Evolutionary conservation across 805 yeast species (phyloP), one percentile per base, ranked within the genome.

Genomic region (Lipomyces starkeyi): DNA sequence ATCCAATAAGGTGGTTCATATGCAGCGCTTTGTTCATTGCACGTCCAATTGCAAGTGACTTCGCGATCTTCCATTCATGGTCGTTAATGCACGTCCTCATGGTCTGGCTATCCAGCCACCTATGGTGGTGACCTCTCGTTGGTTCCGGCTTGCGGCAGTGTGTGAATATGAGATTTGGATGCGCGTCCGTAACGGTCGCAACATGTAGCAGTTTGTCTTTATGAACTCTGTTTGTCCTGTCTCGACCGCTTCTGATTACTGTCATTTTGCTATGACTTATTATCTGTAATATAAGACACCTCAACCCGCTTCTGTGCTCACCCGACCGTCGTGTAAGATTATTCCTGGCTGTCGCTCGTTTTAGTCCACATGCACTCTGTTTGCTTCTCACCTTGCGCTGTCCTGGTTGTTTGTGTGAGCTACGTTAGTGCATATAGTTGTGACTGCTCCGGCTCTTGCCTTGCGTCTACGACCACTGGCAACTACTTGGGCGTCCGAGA

Each of bases 381-480:
- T 53, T 62, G 59, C 17, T 53, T 47, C 34, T 49, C 35, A 54
- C 17, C 32, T 29, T 20, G 17, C 43, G 13, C 13, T 29, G 59
- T 32, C 13, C 34, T 62, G 32, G 66, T 63, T 64, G 32, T n/a
- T 43, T 43, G 49, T 25, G 29, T 9, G 57, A 17, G 22, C 20
- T 43, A 25, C 59, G 43, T 57, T 20, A 13, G 37, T 13, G 49
- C 22, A 2, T 67, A 56, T 27, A 53, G 35, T 17, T 67, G 70
- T 43, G 40, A 54, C 20, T 67, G 70, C 43, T 35, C 57, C 20
- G 64, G 65, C 7, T 29, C 63, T 14, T 69, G 72, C 61, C n/a
- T 34, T 7, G 72, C 62, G 29, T 32, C 52, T 2, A 69, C 72
- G 9, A 49, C 71, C 22, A 69, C 72, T 2, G 72, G 72, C 5